phyloP scores from a whole-genome alignment of 1,284 basidiomycete genomes.

The Leucoagaricus sp. region DNA sequence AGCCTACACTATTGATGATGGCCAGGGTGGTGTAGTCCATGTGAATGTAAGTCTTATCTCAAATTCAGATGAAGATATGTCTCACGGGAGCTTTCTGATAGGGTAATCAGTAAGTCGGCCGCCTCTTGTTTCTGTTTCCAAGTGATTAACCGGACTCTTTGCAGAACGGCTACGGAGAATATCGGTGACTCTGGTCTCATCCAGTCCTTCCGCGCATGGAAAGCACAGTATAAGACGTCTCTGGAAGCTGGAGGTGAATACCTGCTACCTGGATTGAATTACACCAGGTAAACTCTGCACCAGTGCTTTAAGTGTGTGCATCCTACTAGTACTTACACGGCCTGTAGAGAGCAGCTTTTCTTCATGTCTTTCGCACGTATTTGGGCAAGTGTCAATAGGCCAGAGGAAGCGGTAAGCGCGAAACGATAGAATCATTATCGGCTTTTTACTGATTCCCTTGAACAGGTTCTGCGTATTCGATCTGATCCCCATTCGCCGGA shows the following conservation, averaged over 20 bases:
- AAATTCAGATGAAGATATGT: not conserved
- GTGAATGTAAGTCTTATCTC: slow-evolving; percentile 69
- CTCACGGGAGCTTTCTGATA: slow-evolving; percentile 24
- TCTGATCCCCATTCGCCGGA: slow-evolving; percentile 89
- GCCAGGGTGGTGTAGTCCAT: slow-evolving; percentile 79
- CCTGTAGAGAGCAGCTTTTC: slow-evolving; percentile 81
- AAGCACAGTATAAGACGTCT: slow-evolving; percentile 60
- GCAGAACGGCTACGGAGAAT: slow-evolving; percentile 84
- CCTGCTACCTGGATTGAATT: slow-evolving; percentile 82
- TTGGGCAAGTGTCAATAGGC: slow-evolving; percentile 76
- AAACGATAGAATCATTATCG: slow-evolving; percentile 17
- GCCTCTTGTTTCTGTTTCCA: not conserved
- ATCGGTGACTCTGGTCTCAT: slow-evolving; percentile 88
- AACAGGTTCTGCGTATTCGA: slow-evolving; percentile 73
- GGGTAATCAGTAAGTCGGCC: slow-evolving; percentile 68
- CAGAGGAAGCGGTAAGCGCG: slow-evolving; percentile 69
- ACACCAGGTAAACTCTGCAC: slow-evolving; percentile 54
- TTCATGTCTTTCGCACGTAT: slow-evolving; percentile 84
- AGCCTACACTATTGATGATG: slow-evolving; percentile 85
- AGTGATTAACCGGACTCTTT: not conserved
- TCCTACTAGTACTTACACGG: no score
- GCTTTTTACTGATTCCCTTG: not conserved
- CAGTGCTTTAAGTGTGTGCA: not conserved
- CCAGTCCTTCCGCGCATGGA: slow-evolving; percentile 89
- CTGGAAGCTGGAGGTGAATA: slow-evolving; percentile 63